Percentiles rank a stretch among this genome's conserved stretches.
Evolutionary conservation across 495 filamentous ascomycete genomes (phyloP).

Genomic region (Xylaria sp.): DNA sequence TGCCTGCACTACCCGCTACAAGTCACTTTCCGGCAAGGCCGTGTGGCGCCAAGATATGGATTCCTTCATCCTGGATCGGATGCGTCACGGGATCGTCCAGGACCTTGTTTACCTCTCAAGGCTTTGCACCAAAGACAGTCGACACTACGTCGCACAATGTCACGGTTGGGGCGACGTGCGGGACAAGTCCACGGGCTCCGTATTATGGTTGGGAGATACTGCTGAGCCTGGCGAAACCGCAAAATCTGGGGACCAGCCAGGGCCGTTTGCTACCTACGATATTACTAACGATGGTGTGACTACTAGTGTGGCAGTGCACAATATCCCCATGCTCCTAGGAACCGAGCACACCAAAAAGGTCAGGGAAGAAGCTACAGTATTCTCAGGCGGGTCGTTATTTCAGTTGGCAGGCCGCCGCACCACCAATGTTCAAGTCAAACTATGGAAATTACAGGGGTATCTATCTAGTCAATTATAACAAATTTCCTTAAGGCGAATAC

Average conservation of each 20-base stretch:
- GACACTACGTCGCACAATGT: conserved; percentile 46
- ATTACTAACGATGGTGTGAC: conserved; percentile 31
- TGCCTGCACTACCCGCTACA: conserved; percentile 4
- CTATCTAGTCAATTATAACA: conserved; percentile 51
- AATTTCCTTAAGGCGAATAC: not conserved
- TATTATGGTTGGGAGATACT: conserved; percentile 46
- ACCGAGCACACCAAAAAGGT: conserved; percentile 43
- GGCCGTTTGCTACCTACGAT: conserved; percentile 41
- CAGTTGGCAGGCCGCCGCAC: conserved; percentile 54
- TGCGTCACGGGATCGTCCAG: conserved; percentile 58
- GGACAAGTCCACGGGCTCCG: conserved; percentile 43
- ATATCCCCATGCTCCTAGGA: conserved; percentile 50
- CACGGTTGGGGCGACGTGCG: conserved; percentile 44
- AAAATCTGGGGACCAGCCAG: conserved; percentile 18
- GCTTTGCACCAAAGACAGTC: conserved; percentile 32
- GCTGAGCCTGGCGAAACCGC: conserved; percentile 5
- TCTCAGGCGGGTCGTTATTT: conserved; percentile 47
- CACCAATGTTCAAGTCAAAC: conserved; percentile 57
- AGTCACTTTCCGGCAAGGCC: conserved; percentile 18
- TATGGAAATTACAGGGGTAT: conserved; percentile 76
- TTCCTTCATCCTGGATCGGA: conserved; percentile 59
- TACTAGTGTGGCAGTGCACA: conserved; percentile 48
- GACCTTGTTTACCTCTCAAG: conserved; percentile 42
- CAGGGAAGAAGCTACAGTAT: conserved; percentile 35
- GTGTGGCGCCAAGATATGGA: conserved; percentile 76